Conservation (phyloP, 2,329 filamentous ascomycete species). For the Cordyceps javanica region DNA sequence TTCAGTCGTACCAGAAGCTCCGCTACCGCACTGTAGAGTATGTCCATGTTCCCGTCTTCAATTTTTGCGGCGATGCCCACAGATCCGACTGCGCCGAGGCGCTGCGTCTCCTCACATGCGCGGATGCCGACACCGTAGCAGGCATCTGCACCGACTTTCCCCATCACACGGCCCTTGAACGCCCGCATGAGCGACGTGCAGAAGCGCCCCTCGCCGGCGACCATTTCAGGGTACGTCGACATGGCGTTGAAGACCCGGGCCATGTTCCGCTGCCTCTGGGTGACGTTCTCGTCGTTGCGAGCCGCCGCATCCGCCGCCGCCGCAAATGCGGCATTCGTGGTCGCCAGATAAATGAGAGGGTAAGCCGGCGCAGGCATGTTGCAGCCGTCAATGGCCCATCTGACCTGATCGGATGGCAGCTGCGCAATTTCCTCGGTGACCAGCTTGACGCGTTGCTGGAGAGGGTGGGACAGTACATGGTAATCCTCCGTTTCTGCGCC, state of each 20-base stretch:
- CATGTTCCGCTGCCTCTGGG: conserved; percentile 15
- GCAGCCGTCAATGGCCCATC: conserved; percentile 41
- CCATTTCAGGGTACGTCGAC: conserved; percentile 34
- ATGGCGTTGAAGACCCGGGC: conserved; percentile 37
- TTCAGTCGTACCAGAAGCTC: conserved; percentile 39
- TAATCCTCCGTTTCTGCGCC: conserved; percentile 27
- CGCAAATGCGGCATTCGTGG: conserved; percentile 32
- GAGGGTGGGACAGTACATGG: conserved; percentile 29
- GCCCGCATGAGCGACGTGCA: conserved; percentile 38
- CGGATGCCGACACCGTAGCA: conserved; percentile 41
- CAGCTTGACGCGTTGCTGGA: conserved; percentile 32
- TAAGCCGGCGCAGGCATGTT: conserved; percentile 41
- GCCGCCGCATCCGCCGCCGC: conserved; percentile 21
- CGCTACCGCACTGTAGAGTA: conserved; percentile 36
- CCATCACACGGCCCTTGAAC: conserved; percentile 32
- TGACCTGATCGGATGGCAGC: conserved; percentile 21
- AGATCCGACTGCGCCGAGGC: conserved; percentile 29
- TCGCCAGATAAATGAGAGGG: conserved; percentile 29
- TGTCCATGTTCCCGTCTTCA: conserved; percentile 39
- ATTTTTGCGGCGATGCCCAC: conserved; percentile 42
- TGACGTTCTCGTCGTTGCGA: not conserved
- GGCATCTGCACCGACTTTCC: conserved; percentile 43
- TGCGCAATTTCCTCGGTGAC: conserved; percentile 31
- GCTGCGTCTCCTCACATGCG: conserved; percentile 29
- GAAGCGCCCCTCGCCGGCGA: conserved; percentile 40